Percentiles rank a stretch among this genome's conserved stretches.
Conservation (phyloP, 2,329 filamentous ascomycete species). For the Bipolaris sorokiniana region DNA sequence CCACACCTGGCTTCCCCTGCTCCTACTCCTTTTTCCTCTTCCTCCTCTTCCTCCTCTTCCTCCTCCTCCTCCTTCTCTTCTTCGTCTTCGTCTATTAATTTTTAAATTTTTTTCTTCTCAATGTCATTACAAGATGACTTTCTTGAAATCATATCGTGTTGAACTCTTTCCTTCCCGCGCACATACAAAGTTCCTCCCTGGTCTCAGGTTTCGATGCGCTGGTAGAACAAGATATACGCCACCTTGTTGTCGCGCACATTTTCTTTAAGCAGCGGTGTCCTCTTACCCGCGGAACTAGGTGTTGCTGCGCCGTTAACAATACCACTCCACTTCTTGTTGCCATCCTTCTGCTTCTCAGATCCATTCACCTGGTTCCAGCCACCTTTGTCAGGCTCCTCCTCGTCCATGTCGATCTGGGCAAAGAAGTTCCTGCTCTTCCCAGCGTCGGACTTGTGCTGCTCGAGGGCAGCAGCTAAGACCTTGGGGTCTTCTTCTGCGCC, state of each 20-base stretch:
- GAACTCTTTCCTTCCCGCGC: neutral
- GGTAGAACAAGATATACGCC: constrained; percentile 95
- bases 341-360: constrained; percentile 53
- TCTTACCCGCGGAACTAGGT: constrained; percentile 57
- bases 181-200: neutral
- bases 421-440: constrained; percentile 72
- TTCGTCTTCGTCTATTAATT: constrained; percentile 1
- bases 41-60: too few relatives aligned
- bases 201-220: constrained; percentile 64
- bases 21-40: neutral
- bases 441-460: constrained; percentile 68
- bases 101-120: constrained; percentile 10
- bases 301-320: constrained; percentile 68
- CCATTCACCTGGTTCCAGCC: constrained; percentile 89
- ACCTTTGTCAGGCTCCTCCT: constrained; percentile 69
- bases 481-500: constrained; percentile 81
- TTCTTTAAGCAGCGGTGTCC: constrained; percentile 59
- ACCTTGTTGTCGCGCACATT: constrained; percentile 90
- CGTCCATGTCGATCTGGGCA: constrained; percentile 64
- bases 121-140: constrained; percentile 12
- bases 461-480: constrained; percentile 67
- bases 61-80: too few relatives aligned
- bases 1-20: neutral
- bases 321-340: constrained; percentile 72
- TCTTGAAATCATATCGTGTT: constrained; percentile 5